A percentile compares a stretch with the other conserved stretches of the same genome.
Evolutionary conservation across 306 rosid genomes (phyloP).

Genomic region (Arachis stenosperma): DNA sequence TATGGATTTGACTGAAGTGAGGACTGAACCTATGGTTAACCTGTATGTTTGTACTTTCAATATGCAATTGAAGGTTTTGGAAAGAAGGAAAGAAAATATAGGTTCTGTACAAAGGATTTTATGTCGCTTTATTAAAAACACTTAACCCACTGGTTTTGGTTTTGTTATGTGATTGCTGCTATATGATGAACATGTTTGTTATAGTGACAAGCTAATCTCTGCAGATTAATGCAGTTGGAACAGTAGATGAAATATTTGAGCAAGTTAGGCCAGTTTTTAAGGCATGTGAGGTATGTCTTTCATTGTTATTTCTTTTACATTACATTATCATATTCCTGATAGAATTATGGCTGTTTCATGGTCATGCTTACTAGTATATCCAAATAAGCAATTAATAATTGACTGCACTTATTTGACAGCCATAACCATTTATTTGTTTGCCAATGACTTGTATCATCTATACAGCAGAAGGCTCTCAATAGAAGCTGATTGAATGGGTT

Average conservation of each 20-base stretch:
- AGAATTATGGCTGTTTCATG: slow-evolving; percentile 20
- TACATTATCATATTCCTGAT: neutral
- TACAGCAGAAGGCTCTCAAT: slow-evolving; percentile 47
- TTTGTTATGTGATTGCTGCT: slow-evolving; percentile 1
- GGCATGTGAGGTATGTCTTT: slow-evolving; percentile 56
- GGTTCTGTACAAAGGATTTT: slow-evolving; percentile 9
- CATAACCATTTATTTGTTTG: neutral
- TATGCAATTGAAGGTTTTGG: neutral
- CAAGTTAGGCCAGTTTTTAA: slow-evolving; percentile 76
- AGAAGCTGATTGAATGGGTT: slow-evolving; percentile 40
- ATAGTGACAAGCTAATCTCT: slow-evolving; percentile 34
- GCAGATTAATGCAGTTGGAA: slow-evolving; percentile 91
- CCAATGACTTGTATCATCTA: slow-evolving; percentile 37
- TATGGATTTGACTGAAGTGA: slow-evolving; percentile 22
- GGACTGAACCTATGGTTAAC: slow-evolving; percentile 3
- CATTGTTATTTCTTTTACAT: neutral
- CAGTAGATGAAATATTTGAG: slow-evolving; percentile 83
- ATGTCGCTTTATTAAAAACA: slow-evolving; percentile 11
- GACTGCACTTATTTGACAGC: neutral
- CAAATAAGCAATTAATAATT: slow-evolving; percentile 5
- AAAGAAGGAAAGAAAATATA: neutral
- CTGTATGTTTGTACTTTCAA: slow-evolving; percentile 11
- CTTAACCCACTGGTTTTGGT: neutral
- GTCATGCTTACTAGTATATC: neutral
- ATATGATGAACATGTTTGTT: slow-evolving; percentile 15